Evolutionary conservation across 2,329 filamentous ascomycete species (phyloP).

Genomic region (Fusarium piperis): DNA sequence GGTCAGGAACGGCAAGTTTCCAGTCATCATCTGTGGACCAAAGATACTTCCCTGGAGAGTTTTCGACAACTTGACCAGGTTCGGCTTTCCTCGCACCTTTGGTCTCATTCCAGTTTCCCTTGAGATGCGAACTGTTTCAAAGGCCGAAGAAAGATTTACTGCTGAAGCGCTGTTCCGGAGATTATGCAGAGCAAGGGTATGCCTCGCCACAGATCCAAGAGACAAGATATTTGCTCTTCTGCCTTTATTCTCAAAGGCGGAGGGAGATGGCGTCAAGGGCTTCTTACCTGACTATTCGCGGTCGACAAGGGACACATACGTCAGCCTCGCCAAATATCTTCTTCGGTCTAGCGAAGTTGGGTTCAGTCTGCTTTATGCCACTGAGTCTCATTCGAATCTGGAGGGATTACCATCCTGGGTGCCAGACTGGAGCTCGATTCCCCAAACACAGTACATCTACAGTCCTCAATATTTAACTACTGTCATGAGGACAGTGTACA

Average conservation of each 20-base stretch:
- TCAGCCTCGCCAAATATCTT: neutral
- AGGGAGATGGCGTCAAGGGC: neutral
- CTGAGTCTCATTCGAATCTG: neutral
- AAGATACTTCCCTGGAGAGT: neutral
- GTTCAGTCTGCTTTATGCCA: neutral
- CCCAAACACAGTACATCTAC: neutral
- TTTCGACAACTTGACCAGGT: neutral
- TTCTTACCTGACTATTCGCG: neutral
- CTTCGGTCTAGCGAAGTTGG: neutral
- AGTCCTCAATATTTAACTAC: neutral
- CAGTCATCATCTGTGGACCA: neutral
- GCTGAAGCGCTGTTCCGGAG: neutral
- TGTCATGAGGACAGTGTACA: neutral
- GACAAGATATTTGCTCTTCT: neutral
- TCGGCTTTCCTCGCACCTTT: neutral
- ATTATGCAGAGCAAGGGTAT: neutral
- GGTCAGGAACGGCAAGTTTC: neutral
- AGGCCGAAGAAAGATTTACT: neutral
- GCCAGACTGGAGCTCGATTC: neutral
- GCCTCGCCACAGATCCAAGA: neutral
- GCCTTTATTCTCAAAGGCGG: neutral
- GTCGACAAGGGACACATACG: neutral
- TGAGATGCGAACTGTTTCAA: neutral
- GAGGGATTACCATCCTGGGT: neutral
- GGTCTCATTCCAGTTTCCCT: neutral